phyloP scores from a whole-genome alignment of 2,329 filamentous ascomycete species.

The Xylaria sp. region DNA sequence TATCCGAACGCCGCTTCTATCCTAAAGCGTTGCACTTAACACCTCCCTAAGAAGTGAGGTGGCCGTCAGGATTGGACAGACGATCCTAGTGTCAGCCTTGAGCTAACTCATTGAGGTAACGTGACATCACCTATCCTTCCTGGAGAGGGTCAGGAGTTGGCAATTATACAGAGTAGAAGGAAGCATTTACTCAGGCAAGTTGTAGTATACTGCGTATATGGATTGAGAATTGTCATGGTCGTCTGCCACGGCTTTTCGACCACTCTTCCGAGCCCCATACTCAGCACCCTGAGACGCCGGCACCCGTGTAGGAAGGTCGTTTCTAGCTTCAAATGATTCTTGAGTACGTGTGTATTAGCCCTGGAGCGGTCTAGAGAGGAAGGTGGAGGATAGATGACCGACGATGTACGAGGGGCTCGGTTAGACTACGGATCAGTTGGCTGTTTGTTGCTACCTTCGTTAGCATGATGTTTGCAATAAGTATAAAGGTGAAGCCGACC shows the following conservation, averaged over 20 bases:
- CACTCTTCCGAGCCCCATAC: background rate
- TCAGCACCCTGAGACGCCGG: background rate
- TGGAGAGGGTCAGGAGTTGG: no score
- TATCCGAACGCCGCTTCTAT: constrained; percentile 8
- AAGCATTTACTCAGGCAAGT: background rate
- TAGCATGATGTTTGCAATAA: background rate
- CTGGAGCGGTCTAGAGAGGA: constrained; percentile 9
- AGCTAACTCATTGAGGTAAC: no score
- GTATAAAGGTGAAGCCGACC: constrained; percentile 19
- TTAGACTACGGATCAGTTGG: background rate
- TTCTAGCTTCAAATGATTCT: background rate
- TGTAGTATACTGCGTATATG: no score
- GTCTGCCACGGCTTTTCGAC: background rate
- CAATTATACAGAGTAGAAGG: no score
- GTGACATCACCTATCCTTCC: no score
- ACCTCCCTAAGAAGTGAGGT: constrained; percentile 11
- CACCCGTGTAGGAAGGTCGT: constrained; percentile 13
- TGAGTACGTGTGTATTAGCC: constrained; percentile 3
- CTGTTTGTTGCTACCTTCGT: background rate
- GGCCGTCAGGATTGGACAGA: constrained; percentile 1
- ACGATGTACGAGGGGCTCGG: background rate
- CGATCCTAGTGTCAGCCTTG: no score
- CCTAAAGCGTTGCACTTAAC: constrained; percentile 6
- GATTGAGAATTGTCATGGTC: no score
- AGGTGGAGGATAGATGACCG: constrained; percentile 1